Base-by-base conservation (phyloP, 768 basidiomycete species). In the Glaciozyma antarctica region DNA sequence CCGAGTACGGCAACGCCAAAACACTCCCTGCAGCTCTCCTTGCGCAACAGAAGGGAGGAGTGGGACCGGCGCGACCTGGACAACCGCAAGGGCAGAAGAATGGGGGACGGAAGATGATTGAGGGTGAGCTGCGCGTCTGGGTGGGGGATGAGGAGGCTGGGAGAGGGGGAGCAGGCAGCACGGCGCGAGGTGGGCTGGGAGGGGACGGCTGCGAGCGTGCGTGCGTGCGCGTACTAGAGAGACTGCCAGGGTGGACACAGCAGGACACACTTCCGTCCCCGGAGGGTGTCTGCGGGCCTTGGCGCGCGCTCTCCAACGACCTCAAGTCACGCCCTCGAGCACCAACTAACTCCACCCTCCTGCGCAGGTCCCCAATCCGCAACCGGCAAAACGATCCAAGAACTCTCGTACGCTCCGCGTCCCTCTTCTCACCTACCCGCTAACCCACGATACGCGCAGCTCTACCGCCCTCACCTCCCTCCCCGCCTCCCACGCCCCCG, bases 1-100 rank as follows among this genome's bases (percentile, higher is more conserved):
- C 90, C 74, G 94, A 98, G 78, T 99, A 92, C 76, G 82, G 82
- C 55, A 85, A 95, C 75, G 88, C 82, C 75, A 89, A 87, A 75
- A 83, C 86, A 34, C 83, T 98, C 3, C 94, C 94, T 0, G 77
- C 88, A 5, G 84, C 88, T 2, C 78, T 97, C 43, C 78, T 89
- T 38, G 80, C 86, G 0, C 91, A 95, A 67, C 89, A 91, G 74
- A 86, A 85, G 0, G 81, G 85, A 0, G 84, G 90, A 4, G 88
- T 87, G 0, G 77, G 75, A 0, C 92, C 94, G 1, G 82, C 86
- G 49, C 81, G 86, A 45, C 89, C 89, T 43, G 61, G 45, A 22
- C 54, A 30, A 13, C 52, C 58, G 4, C 60, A 61, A 10, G 58
- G 49, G 5, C 67, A 69, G 3, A 21, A 58, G 26, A 65, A 61